Evolutionary conservation across 1,284 basidiomycete genomes (phyloP), one percentile per base, ranked within the genome.

Genomic region (Pholiota adiposa): DNA sequence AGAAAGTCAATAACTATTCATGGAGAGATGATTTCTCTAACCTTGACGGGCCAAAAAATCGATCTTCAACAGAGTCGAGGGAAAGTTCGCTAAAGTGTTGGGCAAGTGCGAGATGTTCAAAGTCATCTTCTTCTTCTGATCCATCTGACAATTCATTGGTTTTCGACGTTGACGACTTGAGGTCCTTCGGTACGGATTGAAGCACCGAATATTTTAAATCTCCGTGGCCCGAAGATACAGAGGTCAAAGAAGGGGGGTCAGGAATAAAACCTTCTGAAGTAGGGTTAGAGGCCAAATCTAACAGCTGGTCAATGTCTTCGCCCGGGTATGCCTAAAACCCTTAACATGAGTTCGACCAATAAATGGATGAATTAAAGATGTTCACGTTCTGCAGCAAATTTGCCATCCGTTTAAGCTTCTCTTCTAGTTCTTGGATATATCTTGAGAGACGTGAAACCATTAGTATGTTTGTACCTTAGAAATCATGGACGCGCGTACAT

Each of bases 21-120:
- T 18, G 40, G 12, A 29, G 33, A 33, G 11, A n/a, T 12, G 4
- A 33, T 33, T 27, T 41, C n/a, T 33, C 29, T 8, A 9, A 82
- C 66, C 85, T 87, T 0, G 85, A 83, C 61, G 82, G 81, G n/a
- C 87, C 87, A 68, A 84, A 86, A 69, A 85, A 89, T 18, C 83
- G 76, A 56, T 80, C 72, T 21, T 77, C 70, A 12, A 72, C 65
- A 2, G 73, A 62, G 19, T 75, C 64, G 25, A 83, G 54, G 9
- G 72, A 69, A 25, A 82, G 66, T 7, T 68, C 67, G 31, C 72
- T 72, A 34, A 83, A 63, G 19, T 75, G 71, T 49, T 77, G 73
- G 5, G 72, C 63, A 1, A 81, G 66, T 12, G 70, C 69, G 49
- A 74, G 69, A 59, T 76, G 73, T 1, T 70, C 70, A 11, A 75